Evolutionary conservation across 352 stramenopile genomes (phyloP).

Genomic region (Labyrinthula sp.): DNA sequence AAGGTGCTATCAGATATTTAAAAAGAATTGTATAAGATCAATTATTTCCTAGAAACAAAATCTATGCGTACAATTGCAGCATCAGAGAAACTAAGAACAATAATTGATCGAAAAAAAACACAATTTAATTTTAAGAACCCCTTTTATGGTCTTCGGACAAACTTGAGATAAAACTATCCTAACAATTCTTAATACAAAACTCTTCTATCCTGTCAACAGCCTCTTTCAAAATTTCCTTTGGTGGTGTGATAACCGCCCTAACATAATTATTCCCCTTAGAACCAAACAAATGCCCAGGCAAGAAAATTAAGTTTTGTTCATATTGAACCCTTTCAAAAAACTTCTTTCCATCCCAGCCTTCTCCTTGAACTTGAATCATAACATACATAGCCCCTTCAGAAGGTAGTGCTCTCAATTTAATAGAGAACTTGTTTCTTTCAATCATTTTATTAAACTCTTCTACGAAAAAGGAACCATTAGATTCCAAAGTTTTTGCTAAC

Average conservation of each 20-base stretch:
- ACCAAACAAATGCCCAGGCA: constrained; percentile 63
- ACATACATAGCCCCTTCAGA: constrained; percentile 82
- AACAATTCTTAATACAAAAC: no score
- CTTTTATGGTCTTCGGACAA: no score
- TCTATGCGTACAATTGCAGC: no score
- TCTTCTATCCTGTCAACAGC: constrained; percentile 40
- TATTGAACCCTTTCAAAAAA: constrained; percentile 73
- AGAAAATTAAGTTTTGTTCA: constrained; percentile 79
- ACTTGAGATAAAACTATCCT: no score
- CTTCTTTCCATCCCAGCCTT: constrained; percentile 59
- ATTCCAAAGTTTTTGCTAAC: constrained; percentile 19
- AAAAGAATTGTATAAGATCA: no score
- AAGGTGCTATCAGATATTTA: no score
- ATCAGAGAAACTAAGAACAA: no score
- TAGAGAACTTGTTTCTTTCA: constrained; percentile 46
- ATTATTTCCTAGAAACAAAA: no score
- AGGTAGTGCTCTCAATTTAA: constrained; percentile 56
- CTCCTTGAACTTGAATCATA: constrained; percentile 56
- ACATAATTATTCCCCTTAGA: constrained; percentile 38
- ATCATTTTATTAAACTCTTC: constrained; percentile 10
- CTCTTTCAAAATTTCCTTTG: constrained; percentile 36
- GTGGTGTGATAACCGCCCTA: constrained; percentile 46
- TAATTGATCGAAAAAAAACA: no score
- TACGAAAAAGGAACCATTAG: constrained; percentile 29
- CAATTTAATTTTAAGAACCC: no score